Evolutionary conservation across 2,329 filamentous ascomycete species (phyloP).

Genomic region (Trichoderma semiorbis): DNA sequence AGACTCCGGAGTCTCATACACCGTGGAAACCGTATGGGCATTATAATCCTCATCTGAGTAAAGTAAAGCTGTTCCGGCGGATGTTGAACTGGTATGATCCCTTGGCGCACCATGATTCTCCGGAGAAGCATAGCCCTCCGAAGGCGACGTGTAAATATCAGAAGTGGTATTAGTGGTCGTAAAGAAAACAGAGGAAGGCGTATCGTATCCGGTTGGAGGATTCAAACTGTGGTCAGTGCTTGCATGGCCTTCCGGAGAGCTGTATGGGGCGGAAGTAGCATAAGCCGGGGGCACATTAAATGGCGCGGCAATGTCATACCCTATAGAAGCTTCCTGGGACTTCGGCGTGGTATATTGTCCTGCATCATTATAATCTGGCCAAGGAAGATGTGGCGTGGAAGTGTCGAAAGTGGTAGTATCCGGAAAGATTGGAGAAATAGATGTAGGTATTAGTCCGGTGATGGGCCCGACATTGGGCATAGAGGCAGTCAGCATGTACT

Average conservation of each 20-base stretch:
- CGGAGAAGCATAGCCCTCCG: neutral
- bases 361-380: neutral
- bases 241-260: neutral
- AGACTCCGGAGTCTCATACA: neutral
- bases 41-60: neutral
- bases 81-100: accelerated
- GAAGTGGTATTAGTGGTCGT: neutral
- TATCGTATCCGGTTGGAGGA: neutral
- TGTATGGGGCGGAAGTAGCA: too few relatives aligned
- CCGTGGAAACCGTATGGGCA: neutral
- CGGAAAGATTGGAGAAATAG: neutral
- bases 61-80: neutral
- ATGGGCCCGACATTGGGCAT: too few relatives aligned
- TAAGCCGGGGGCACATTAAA: neutral
- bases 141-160: neutral
- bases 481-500: neutral
- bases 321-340: too few relatives aligned
- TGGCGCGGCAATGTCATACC: too few relatives aligned
- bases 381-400: neutral
- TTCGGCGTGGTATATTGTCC: neutral
- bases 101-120: neutral
- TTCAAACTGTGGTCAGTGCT: too few relatives aligned
- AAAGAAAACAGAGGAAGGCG: neutral
- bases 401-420: neutral
- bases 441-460: neutral